Conservation (phyloP, 2,329 filamentous ascomycete species). For the Colletotrichum tamarilloi region DNA sequence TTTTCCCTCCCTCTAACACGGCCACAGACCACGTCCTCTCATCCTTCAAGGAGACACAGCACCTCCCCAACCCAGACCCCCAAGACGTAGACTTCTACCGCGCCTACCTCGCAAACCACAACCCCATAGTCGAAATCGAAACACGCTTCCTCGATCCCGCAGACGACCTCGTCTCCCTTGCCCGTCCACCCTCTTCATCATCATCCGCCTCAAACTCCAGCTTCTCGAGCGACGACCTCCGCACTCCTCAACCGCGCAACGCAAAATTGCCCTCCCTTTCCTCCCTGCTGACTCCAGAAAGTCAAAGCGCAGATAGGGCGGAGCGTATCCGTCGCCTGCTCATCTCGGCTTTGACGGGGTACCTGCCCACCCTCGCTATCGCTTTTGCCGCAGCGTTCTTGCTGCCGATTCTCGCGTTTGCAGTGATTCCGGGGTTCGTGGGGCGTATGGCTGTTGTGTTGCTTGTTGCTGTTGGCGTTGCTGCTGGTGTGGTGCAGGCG, state of each 20-base stretch:
- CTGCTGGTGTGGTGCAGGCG: slow-evolving; percentile 43
- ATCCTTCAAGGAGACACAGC: slow-evolving; percentile 66
- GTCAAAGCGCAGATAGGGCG: neutral
- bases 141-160: slow-evolving; percentile 66
- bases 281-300: neutral
- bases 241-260: slow-evolving; percentile 33
- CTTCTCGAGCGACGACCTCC: slow-evolving; percentile 21
- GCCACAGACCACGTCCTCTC: slow-evolving; percentile 66
- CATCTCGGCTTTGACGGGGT: slow-evolving; percentile 1
- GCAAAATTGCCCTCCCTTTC: neutral
- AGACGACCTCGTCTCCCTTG: slow-evolving; percentile 64
- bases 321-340: neutral
- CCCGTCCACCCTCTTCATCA: slow-evolving; percentile 15
- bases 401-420: slow-evolving; percentile 68
- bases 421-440: slow-evolving; percentile 65
- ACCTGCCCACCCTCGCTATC: slow-evolving; percentile 48
- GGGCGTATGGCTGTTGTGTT: slow-evolving; percentile 68
- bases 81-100: slow-evolving; percentile 64
- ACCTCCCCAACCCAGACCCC: slow-evolving; percentile 58
- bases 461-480: slow-evolving; percentile 60
- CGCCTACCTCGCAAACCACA: slow-evolving; percentile 64
- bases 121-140: slow-evolving; percentile 69
- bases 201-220: neutral
- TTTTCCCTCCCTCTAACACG: slow-evolving; percentile 18
- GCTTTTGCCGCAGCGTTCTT: slow-evolving; percentile 63